Percentiles rank a stretch among this genome's conserved stretches.
phyloP scores from a whole-genome alignment of 495 filamentous ascomycete species.

The Niebla homalea region DNA sequence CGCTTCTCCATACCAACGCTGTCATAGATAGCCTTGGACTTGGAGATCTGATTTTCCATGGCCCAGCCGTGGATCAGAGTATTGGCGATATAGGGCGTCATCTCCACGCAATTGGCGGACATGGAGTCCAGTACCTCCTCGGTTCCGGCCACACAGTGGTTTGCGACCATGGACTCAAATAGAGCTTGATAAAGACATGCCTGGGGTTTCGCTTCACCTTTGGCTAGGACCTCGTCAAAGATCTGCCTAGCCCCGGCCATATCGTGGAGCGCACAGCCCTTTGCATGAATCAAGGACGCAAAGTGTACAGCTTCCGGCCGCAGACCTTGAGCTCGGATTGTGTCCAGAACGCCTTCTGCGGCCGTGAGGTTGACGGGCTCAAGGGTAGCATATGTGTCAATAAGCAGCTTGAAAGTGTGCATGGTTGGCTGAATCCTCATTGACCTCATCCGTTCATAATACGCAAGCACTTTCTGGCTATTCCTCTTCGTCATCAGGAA shows the following conservation, averaged over 20 bases:
- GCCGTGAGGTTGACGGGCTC: slow-evolving; percentile 85
- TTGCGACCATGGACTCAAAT: slow-evolving; percentile 92
- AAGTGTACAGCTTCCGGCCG: slow-evolving; percentile 87
- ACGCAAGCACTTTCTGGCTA: slow-evolving; percentile 82
- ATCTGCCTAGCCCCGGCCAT: slow-evolving; percentile 66
- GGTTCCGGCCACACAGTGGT: slow-evolving; percentile 67
- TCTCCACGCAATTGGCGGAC: slow-evolving; percentile 53
- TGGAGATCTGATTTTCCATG: slow-evolving; percentile 61
- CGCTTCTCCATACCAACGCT: slow-evolving; percentile 58
- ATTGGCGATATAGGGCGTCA: slow-evolving; percentile 98
- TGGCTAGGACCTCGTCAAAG: slow-evolving; percentile 66
- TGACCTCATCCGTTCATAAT: slow-evolving; percentile 85
- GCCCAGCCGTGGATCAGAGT: slow-evolving; percentile 99
- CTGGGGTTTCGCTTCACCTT: slow-evolving; percentile 50
- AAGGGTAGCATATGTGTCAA: slow-evolving; percentile 88
- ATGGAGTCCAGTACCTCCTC: slow-evolving; percentile 62
- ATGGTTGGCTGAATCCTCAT: slow-evolving; percentile 81
- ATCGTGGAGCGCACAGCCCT: slow-evolving; percentile 88
- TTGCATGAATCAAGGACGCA: slow-evolving; percentile 86
- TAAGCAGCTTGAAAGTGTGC: slow-evolving; percentile 95
- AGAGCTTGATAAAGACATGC: slow-evolving; percentile 90
- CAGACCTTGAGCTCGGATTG: slow-evolving; percentile 60
- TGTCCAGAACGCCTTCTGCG: slow-evolving; percentile 70
- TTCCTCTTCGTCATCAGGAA: slow-evolving; percentile 96
- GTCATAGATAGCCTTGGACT: slow-evolving; percentile 67